Evolutionary conservation across 148 eudicot species (phyloP).

Genomic region (Tetragonia tetragonoides): DNA sequence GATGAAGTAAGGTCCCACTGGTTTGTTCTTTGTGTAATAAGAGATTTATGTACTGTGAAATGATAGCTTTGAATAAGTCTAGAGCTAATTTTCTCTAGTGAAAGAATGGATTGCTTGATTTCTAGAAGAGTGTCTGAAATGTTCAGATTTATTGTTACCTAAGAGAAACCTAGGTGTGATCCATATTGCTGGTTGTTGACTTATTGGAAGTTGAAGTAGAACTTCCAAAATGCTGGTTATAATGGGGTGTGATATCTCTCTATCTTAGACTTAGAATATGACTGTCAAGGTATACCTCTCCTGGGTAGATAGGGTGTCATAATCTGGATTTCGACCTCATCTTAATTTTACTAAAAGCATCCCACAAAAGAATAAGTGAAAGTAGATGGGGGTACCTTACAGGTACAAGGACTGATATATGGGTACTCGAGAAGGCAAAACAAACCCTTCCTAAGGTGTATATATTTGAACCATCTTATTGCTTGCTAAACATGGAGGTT

Average conservation of each 20-base stretch:
- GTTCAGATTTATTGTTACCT: not conserved
- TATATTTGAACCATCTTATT: not conserved
- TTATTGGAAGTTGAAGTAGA: not conserved
- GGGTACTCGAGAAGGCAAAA: not conserved
- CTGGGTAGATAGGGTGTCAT: not conserved
- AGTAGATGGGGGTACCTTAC: not conserved
- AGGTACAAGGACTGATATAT: not conserved
- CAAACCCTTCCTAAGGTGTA: not conserved
- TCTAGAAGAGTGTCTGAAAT: not conserved
- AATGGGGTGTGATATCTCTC: not conserved
- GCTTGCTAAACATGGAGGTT: not conserved
- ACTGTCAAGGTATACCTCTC: not conserved
- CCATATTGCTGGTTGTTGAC: not conserved
- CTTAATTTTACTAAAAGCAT: not conserved
- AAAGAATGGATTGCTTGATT: not conserved
- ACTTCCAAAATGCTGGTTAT: not conserved
- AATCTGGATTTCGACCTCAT: not conserved
- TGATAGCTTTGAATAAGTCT: not conserved
- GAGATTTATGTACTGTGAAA: not conserved
- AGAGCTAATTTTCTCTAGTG: not conserved
- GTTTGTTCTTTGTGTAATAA: constrained; percentile 1
- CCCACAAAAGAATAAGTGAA: not conserved
- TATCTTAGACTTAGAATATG: not conserved
- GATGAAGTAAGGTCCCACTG: constrained; percentile 7
- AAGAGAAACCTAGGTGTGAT: not conserved